A percentile compares a stretch with the other conserved stretches of the same genome.
Evolutionary conservation across 2,329 filamentous ascomycete genomes (phyloP).

Genomic region (Cladosporium austrohemisphaericum): DNA sequence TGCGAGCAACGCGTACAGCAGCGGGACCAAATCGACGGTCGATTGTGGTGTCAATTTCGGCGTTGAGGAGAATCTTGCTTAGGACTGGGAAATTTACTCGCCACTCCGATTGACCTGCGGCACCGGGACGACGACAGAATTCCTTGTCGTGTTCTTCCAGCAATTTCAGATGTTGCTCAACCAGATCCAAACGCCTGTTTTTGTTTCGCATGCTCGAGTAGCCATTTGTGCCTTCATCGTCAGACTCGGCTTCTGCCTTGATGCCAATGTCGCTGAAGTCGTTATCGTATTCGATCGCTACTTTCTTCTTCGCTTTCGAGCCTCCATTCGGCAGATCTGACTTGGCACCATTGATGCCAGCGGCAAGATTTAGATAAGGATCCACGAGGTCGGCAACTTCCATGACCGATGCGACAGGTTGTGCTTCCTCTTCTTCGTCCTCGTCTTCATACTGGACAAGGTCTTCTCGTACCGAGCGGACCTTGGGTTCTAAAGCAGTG

Average conservation of each 20-base stretch:
- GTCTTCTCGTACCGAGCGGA: slow-evolving; percentile 63
- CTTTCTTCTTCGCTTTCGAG: slow-evolving; percentile 27
- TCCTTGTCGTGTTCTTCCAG: slow-evolving; percentile 65
- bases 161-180: slow-evolving; percentile 70
- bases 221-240: slow-evolving; percentile 23
- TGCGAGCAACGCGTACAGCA: slow-evolving; percentile 77
- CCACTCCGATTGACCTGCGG: slow-evolving; percentile 65
- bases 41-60: slow-evolving; percentile 78
- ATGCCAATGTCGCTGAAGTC: slow-evolving; percentile 29
- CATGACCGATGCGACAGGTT: slow-evolving; percentile 37
- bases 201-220: slow-evolving; percentile 11
- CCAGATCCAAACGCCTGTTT: slow-evolving; percentile 48
- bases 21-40: slow-evolving; percentile 70
- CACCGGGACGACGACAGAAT: slow-evolving; percentile 66
- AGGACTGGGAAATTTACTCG: slow-evolving; percentile 77
- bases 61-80: slow-evolving; percentile 65
- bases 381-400: slow-evolving; percentile 43
- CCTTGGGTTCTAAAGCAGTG: slow-evolving; percentile 63
- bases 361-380: slow-evolving; percentile 37
- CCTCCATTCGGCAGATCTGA: slow-evolving; percentile 23
- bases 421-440: slow-evolving; percentile 38
- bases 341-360: slow-evolving; percentile 25
- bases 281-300: slow-evolving; percentile 19
- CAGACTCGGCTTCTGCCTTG: slow-evolving; percentile 29
- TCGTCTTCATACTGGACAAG: slow-evolving; percentile 38